A percentile compares a stretch with the other conserved stretches of the same genome.
Conservation (phyloP, 495 filamentous ascomycete species). For the Aspergillus cristatus region DNA sequence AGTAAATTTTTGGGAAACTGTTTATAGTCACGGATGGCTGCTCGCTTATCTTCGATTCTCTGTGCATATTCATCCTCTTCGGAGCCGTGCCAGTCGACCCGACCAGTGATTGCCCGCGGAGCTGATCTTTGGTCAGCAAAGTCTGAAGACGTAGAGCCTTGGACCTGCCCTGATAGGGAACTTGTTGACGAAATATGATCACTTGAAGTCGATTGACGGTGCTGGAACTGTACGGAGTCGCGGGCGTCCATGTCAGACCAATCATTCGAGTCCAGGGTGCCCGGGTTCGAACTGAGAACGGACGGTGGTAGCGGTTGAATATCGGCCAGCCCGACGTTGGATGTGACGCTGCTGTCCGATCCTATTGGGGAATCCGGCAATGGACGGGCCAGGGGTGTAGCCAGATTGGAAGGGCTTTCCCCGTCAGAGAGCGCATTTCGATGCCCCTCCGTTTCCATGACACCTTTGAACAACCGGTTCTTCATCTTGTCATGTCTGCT, state of each 20-base stretch:
- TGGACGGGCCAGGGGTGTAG: constrained; percentile 68
- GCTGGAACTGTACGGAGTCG: constrained; percentile 12
- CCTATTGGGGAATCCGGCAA: constrained; percentile 40
- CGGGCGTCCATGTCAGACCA: constrained; percentile 23
- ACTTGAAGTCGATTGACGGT: constrained; percentile 19
- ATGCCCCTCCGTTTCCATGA: constrained; percentile 30
- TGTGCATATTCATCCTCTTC: constrained; percentile 39
- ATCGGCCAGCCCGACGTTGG: constrained; percentile 24
- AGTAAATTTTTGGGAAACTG: constrained; percentile 34
- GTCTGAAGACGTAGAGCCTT: constrained; percentile 13
- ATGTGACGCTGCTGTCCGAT: constrained; percentile 22
- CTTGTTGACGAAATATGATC: constrained; percentile 15
- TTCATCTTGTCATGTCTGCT: constrained; percentile 31
- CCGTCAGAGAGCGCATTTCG: constrained; percentile 35
- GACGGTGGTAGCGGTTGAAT: constrained; percentile 37
- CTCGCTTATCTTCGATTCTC: constrained; percentile 32
- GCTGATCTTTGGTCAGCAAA: constrained; percentile 33
- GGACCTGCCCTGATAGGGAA: constrained; percentile 12
- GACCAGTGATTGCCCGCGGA: constrained; percentile 35
- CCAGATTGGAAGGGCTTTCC: constrained; percentile 67
- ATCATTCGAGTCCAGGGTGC: constrained; percentile 21
- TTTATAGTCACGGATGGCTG: constrained; percentile 38
- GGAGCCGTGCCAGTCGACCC: constrained; percentile 31
- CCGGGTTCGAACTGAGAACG: constrained; percentile 29
- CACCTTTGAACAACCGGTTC: constrained; percentile 34